A percentile compares a stretch with the other conserved stretches of the same genome.
Evolutionary conservation across 2,329 filamentous ascomycete species (phyloP).

Genomic region (Venturia effusa): DNA sequence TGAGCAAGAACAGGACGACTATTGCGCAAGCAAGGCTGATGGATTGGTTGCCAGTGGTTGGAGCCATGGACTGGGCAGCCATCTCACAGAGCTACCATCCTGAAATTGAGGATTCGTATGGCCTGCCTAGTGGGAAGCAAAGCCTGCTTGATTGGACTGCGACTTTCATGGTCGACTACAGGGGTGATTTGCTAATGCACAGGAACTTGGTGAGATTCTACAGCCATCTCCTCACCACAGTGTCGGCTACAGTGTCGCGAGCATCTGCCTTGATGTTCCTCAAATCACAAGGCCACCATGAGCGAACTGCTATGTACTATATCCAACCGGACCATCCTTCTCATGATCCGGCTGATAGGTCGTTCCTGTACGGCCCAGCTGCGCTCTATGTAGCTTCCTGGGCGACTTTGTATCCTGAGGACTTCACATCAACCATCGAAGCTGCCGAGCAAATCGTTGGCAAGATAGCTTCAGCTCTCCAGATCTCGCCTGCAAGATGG

Average conservation of each 20-base stretch:
- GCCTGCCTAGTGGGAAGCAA: conserved; percentile 23
- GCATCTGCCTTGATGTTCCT: conserved; percentile 38
- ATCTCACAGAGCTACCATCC: conserved; percentile 40
- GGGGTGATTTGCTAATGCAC: conserved; percentile 48
- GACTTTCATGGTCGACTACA: conserved; percentile 43
- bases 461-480: conserved; percentile 36
- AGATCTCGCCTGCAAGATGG: conserved; percentile 36
- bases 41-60: conserved; percentile 45
- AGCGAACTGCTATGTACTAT: conserved; percentile 38
- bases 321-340: conserved; percentile 36
- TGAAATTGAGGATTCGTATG: conserved; percentile 37
- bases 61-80: conserved; percentile 42
- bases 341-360: conserved; percentile 39
- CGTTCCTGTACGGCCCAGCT: conserved; percentile 43
- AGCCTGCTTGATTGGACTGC: conserved; percentile 46
- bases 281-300: conserved; percentile 39
- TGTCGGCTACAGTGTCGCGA: neutral
- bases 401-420: conserved; percentile 42
- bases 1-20: conserved; percentile 43
- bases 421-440: conserved; percentile 38
- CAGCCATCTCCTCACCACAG: conserved; percentile 11
- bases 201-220: conserved; percentile 49
- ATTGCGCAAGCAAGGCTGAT: conserved; percentile 50
- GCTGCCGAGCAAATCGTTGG: conserved; percentile 27
- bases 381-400: conserved; percentile 49